phyloP scores from a whole-genome alignment of 139 green algal species.

The Picochlorum costavermella region DNA sequence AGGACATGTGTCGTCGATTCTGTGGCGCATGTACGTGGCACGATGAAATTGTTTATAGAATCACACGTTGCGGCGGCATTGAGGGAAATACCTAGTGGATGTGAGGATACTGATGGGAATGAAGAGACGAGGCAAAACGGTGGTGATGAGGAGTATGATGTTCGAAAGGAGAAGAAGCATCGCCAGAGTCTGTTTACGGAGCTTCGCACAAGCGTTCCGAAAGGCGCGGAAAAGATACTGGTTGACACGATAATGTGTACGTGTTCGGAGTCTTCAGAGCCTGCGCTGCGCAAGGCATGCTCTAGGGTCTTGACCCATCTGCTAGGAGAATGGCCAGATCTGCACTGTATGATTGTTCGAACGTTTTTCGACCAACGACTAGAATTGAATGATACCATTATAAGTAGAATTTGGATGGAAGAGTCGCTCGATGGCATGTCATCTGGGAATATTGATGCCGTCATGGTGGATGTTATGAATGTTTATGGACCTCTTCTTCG shows the following conservation, averaged over 20 bases:
- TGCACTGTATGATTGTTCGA: no score
- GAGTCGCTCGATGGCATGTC: background rate
- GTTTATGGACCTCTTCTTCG: no score
- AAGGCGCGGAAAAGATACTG: background rate
- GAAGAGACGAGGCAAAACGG: background rate
- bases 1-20: conserved; percentile 21
- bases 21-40: conserved; percentile 1
- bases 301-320: background rate
- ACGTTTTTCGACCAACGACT: no score
- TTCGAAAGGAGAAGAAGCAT: background rate
- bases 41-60: conserved; percentile 20
- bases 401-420: no score
- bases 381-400: no score
- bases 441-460: background rate
- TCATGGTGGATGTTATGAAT: background rate
- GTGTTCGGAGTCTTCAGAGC: background rate
- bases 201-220: background rate
- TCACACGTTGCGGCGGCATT: background rate
- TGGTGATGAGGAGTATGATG: background rate
- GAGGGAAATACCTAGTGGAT: background rate
- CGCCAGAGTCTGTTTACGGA: background rate
- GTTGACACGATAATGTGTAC: background rate
- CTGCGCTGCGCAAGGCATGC: background rate
- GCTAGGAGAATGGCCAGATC: background rate
- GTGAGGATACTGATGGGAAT: background rate